A percentile compares a stretch with the other conserved stretches of the same genome.
Evolutionary conservation across 768 basidiomycete species (phyloP).

Genomic region (Leucogyrophana mollusca): DNA sequence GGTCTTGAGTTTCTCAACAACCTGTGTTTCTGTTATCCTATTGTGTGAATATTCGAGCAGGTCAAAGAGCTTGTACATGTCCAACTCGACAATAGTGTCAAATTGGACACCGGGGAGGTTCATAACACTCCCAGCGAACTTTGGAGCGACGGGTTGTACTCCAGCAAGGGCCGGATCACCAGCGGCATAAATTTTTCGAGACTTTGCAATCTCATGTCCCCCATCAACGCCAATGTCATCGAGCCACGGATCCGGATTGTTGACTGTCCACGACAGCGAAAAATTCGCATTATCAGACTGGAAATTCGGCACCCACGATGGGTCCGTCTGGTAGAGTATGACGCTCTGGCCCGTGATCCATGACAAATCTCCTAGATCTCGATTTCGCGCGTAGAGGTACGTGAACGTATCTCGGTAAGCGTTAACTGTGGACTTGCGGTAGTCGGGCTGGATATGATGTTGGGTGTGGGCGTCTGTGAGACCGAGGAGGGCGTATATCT

Average conservation of each 20-base stretch:
- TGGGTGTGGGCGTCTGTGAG: neutral
- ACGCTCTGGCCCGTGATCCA: neutral
- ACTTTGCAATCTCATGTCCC: neutral
- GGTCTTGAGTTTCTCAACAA: neutral
- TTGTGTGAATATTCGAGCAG: neutral
- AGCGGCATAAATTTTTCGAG: neutral
- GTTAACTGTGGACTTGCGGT: neutral
- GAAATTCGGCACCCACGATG: neutral
- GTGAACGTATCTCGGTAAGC: neutral
- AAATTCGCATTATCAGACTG: neutral
- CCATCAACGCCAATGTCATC: too few species aligned
- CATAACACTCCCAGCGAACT: neutral
- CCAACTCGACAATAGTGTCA: neutral
- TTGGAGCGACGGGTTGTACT: neutral
- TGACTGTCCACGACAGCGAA: neutral
- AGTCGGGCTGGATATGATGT: neutral
- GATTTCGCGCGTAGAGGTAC: neutral
- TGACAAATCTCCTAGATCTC: neutral
- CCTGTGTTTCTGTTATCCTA: neutral
- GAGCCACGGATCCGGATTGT: neutral
- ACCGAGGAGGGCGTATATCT: conserved; percentile 9
- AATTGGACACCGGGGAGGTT: neutral
- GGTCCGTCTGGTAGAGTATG: neutral
- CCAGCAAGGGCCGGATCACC: neutral
- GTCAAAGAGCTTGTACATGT: neutral